These are phyloP conservation scores for Metarhizium brunneum DNA, from an alignment of 2,329 filamentous ascomycete genomes.

Conservation along the genomic window DNA sequence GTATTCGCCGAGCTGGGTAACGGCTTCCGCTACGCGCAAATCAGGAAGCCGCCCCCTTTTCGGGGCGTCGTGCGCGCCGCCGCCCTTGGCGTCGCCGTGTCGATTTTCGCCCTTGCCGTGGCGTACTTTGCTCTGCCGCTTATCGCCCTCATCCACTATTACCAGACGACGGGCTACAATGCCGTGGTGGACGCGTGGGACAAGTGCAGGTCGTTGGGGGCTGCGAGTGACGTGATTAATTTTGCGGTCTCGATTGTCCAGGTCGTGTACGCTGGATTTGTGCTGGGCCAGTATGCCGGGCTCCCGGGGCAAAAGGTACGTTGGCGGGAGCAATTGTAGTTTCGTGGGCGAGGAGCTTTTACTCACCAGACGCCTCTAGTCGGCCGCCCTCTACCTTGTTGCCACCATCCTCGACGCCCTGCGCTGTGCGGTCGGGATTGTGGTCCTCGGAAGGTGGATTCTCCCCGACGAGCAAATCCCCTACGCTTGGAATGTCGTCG, in stretches of 20 bases:
- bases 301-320: not conserved
- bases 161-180: not conserved
- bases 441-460: not conserved
- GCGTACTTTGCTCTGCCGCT: not conserved
- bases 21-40: not conserved
- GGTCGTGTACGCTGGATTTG: not conserved
- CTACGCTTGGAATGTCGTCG: not conserved
- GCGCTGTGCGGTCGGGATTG: not conserved
- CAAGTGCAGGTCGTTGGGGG: not conserved
- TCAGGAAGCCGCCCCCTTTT: not conserved
- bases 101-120: not conserved
- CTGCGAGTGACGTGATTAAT: not conserved
- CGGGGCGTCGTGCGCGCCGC: not conserved
- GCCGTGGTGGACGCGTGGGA: not conserved
- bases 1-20: not conserved
- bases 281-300: not conserved
- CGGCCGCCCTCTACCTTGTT: not conserved
- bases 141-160: not conserved
- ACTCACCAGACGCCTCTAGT: not conserved
- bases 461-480: not conserved
- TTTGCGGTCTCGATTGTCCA: not conserved
- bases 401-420: not conserved
- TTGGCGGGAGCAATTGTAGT: not conserved
- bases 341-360: not conserved
- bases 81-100: not conserved